Percentiles rank a stretch among this genome's conserved stretches.
Conservation (phyloP, 176 grass and related monocot genomes). For the Oryza rufipogon region DNA sequence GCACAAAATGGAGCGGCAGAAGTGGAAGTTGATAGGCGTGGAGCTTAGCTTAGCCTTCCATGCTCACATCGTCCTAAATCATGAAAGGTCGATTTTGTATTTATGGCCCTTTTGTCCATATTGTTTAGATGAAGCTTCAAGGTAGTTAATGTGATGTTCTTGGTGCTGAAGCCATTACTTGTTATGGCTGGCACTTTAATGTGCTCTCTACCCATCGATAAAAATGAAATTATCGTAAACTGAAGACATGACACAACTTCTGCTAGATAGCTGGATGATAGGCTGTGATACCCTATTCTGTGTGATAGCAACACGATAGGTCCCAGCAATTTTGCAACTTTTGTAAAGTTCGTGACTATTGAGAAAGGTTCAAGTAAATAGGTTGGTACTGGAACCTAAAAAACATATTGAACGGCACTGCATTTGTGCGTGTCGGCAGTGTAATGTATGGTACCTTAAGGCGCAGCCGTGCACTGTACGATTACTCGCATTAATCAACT, state of each 20-base stretch:
- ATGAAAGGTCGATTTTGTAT: not conserved
- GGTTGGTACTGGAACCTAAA: not conserved
- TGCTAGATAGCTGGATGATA: not conserved
- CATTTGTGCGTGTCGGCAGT: slow-evolving; percentile 8
- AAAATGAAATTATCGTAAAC: not conserved
- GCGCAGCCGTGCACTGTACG: slow-evolving; percentile 7
- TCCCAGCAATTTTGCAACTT: not conserved
- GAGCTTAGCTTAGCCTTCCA: slow-evolving; percentile 42
- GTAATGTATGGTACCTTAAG: slow-evolving; percentile 3
- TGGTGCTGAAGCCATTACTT: not conserved
- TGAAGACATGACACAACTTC: not conserved
- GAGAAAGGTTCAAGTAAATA: not conserved
- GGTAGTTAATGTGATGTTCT: not conserved
- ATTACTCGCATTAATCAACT: slow-evolving; percentile 10
- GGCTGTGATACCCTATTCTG: not conserved
- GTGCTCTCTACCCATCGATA: not conserved
- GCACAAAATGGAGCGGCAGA: slow-evolving; percentile 54
- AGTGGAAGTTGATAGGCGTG: slow-evolving; percentile 51
- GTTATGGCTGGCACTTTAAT: not conserved
- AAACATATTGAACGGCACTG: not conserved
- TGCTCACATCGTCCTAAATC: not conserved
- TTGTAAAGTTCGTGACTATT: not conserved
- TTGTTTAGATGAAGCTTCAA: slow-evolving; percentile 23
- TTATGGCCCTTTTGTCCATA: not conserved
- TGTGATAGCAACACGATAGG: not conserved